Base-by-base conservation (phyloP, 768 basidiomycete species). In the Kondoa subrosea region DNA sequence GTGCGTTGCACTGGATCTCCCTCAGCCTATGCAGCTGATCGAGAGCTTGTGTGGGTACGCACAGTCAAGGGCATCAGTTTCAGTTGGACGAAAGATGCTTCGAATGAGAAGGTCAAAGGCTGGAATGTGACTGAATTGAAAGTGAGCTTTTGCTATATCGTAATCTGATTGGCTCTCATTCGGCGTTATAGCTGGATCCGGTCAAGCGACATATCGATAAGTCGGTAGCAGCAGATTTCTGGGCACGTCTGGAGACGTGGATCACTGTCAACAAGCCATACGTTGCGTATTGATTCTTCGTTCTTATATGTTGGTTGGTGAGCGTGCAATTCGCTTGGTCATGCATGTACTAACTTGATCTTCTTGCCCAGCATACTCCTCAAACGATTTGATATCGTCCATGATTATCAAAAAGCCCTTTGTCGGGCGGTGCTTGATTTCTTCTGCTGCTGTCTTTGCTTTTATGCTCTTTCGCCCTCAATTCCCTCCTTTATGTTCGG, bases 91-190 rank as follows among this genome's bases (percentile, higher is more conserved):
- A 91, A 90, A 73, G 91, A 95, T 72, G 87, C 89, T 4, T 85
- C 87, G 26, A 93, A 95, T 71, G 76, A 84, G 0, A 89, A 87
- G 71, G 87, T 93, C 71, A 87, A 87, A 76, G 90, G 93, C 69
- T 97, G 95, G 95, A 96, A 96, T 72, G 93, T 99, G 21, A 88
- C 88, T 0, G 89, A 93, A 74, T 82, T 96, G 70, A 91, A 89
- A 82, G 92, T 88, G 65, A 64, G 67, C 57, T 57, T 29, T 2
- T 21, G 63, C 14, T 56, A 57, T 57, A 17, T 16, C 65, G 50
- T 56, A 29, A 4, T 57, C 4, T 27, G 3, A 17, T 31, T 64
- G 0, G 65, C 29, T 17, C 32, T 34, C 14, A 34, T 30, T 27
- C 29, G 26, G 30, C 26, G 0, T 3, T 31, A 0, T 68, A 95